Percentiles rank a stretch among this genome's conserved stretches.
These are phyloP conservation scores for Leccinum pachyderme DNA, from an alignment of 1,284 basidiomycete genomes.

Conservation along the genomic window DNA sequence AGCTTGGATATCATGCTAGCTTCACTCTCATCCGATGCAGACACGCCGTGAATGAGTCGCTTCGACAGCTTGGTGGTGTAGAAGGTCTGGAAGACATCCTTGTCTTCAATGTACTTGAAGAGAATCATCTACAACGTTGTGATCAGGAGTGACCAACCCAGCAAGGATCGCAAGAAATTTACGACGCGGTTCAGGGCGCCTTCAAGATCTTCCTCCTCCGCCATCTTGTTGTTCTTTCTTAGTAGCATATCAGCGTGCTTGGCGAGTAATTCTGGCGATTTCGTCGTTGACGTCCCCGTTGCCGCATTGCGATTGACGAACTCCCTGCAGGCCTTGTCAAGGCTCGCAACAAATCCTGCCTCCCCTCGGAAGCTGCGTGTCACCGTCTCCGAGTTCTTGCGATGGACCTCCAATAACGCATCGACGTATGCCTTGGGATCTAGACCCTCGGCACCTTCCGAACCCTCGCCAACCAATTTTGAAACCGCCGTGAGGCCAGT, in stretches of 20 bases:
- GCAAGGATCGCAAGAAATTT: constrained; percentile 32
- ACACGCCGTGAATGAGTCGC: constrained; percentile 89
- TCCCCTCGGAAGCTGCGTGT: constrained; percentile 90
- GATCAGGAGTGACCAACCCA: neutral
- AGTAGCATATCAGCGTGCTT: constrained; percentile 91
- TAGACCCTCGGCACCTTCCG: constrained; percentile 60
- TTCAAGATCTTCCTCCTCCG: constrained; percentile 90
- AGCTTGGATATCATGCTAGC: constrained; percentile 98
- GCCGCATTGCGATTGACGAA: constrained; percentile 96
- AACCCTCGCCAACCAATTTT: constrained; percentile 74
- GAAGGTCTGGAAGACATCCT: constrained; percentile 99
- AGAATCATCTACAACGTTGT: constrained; percentile 78
- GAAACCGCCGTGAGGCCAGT: constrained; percentile 84
- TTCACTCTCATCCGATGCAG: constrained; percentile 96
- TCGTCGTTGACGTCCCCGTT: constrained; percentile 79
- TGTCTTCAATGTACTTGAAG: constrained; percentile 99
- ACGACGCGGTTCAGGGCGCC: constrained; percentile 89
- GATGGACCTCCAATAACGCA: constrained; percentile 87
- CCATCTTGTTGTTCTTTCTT: constrained; percentile 94
- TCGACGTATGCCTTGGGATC: constrained; percentile 95
- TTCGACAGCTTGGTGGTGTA: constrained; percentile 97
- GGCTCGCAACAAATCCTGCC: constrained; percentile 90
- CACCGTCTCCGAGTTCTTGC: constrained; percentile 91
- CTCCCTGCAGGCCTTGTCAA: constrained; percentile 96
- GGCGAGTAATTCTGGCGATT: constrained; percentile 92